Percentiles rank a stretch among this genome's conserved stretches.
Conservation (phyloP, 192 early-diverging fungal species). For the Coemansia sp. region DNA sequence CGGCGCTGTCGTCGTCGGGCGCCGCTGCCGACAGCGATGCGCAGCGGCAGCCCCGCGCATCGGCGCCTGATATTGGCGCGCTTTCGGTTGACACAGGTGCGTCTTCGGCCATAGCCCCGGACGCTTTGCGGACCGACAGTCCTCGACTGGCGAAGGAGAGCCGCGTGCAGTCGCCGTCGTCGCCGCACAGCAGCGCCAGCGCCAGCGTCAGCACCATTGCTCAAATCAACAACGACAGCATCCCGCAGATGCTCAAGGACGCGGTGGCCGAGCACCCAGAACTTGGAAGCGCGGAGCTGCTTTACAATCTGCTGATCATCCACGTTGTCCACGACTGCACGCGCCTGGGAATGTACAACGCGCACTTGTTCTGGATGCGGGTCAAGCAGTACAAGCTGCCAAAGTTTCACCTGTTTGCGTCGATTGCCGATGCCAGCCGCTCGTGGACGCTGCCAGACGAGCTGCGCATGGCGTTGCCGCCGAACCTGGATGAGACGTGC, state of each 20-base stretch:
- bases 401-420: constrained; percentile 39
- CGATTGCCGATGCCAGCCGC: constrained; percentile 47
- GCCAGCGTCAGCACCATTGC: constrained; percentile 12
- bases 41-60: neutral
- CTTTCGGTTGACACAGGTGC: too few species aligned
- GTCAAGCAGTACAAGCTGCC: constrained; percentile 42
- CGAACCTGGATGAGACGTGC: constrained; percentile 46
- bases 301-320: constrained; percentile 51
- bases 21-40: neutral
- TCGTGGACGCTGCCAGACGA: constrained; percentile 50
- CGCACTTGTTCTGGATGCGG: constrained; percentile 51
- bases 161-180: constrained; percentile 1
- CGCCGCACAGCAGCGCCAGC: constrained; percentile 12
- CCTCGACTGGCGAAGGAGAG: constrained; percentile 9
- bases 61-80: neutral
- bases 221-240: constrained; percentile 46
- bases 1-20: neutral
- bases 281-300: constrained; percentile 46
- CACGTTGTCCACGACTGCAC: constrained; percentile 50
- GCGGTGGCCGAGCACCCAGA: constrained; percentile 41
- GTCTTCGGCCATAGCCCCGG: neutral
- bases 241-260: constrained; percentile 38
- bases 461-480: constrained; percentile 41
- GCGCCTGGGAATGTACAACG: constrained; percentile 45
- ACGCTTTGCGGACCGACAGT: constrained; percentile 15